A percentile compares a stretch with the other conserved stretches of the same genome.
Conservation (phyloP, 1,284 basidiomycete genomes). For the Flammula alnicola region DNA sequence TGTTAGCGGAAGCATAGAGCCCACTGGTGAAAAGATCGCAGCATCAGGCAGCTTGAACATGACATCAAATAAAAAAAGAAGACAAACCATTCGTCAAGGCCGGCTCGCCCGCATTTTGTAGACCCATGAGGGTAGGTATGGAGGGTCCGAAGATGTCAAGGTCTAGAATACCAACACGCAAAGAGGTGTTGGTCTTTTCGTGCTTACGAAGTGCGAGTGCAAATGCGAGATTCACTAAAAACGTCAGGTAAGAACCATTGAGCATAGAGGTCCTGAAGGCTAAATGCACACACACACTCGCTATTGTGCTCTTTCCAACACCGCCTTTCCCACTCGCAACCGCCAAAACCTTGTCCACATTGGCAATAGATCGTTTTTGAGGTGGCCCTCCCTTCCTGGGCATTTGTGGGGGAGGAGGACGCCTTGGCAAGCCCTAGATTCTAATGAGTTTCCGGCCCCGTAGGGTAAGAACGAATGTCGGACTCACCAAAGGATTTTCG, state of each 20-base stretch:
- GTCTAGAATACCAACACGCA: constrained; percentile 88
- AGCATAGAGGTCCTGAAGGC: not conserved
- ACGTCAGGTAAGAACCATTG: constrained; percentile 18
- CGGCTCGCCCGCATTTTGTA: constrained; percentile 83
- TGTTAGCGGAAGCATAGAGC: constrained; percentile 81
- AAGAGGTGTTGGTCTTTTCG: constrained; percentile 39
- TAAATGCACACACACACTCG: constrained; percentile 44
- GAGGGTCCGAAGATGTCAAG: constrained; percentile 97
- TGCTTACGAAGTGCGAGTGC: constrained; percentile 59
- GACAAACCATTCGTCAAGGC: constrained; percentile 71
- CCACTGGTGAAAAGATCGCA: constrained; percentile 55
- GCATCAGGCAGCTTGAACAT: not conserved
- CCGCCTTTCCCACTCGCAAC: constrained; percentile 97
- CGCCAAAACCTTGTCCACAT: constrained; percentile 77
- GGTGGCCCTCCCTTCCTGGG: constrained; percentile 62
- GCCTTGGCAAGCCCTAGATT: constrained; percentile 56
- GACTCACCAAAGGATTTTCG: constrained; percentile 42
- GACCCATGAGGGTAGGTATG: constrained; percentile 93
- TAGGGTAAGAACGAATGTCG: not conserved
- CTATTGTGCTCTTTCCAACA: constrained; percentile 95
- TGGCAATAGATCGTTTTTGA: constrained; percentile 62
- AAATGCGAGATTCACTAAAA: constrained; percentile 82
- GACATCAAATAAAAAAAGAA: constrained; percentile 8
- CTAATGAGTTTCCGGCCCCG: constrained; percentile 6
- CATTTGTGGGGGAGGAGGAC: constrained; percentile 55